These are phyloP conservation scores for Solanum bulbocastanum DNA, from an alignment of 257 asterid species.

Conservation along the genomic window DNA sequence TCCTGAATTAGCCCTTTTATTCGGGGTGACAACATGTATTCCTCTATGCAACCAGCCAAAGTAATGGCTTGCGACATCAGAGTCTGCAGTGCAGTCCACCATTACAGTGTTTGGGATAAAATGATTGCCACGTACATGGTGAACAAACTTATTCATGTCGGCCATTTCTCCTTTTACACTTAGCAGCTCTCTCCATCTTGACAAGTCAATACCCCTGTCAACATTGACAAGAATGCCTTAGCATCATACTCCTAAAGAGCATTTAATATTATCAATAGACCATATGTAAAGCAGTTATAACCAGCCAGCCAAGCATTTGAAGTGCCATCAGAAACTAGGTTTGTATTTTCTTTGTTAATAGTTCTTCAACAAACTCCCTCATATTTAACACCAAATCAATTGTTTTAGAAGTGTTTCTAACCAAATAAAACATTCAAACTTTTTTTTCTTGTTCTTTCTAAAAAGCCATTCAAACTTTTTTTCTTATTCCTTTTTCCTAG, in stretches of 20 bases:
- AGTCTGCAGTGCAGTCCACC: slow-evolving; percentile 96
- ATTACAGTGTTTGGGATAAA: slow-evolving; percentile 82
- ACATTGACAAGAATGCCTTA: background rate
- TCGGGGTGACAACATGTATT: slow-evolving; percentile 89
- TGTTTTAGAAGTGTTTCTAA: background rate
- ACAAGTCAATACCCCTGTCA: slow-evolving; percentile 78
- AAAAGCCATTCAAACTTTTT: background rate
- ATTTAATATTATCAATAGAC: background rate
- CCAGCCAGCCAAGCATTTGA: background rate
- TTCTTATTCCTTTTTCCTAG: background rate
- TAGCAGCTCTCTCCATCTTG: slow-evolving; percentile 71
- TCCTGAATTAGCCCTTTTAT: slow-evolving; percentile 98
- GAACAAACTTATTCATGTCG: slow-evolving; percentile 80
- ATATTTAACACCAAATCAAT: background rate
- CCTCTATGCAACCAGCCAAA: slow-evolving; percentile 90
- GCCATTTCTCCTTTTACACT: slow-evolving; percentile 62
- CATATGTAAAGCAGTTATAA: background rate
- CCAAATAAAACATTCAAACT: background rate
- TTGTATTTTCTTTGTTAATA: background rate
- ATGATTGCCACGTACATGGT: slow-evolving; percentile 83
- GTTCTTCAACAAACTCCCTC: background rate
- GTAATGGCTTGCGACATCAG: slow-evolving; percentile 69
- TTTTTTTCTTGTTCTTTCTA: background rate
- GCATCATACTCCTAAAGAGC: background rate
- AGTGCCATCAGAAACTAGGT: background rate